Base-by-base conservation (phyloP, 345 rosid genomes). In the Cardamine occulta region DNA sequence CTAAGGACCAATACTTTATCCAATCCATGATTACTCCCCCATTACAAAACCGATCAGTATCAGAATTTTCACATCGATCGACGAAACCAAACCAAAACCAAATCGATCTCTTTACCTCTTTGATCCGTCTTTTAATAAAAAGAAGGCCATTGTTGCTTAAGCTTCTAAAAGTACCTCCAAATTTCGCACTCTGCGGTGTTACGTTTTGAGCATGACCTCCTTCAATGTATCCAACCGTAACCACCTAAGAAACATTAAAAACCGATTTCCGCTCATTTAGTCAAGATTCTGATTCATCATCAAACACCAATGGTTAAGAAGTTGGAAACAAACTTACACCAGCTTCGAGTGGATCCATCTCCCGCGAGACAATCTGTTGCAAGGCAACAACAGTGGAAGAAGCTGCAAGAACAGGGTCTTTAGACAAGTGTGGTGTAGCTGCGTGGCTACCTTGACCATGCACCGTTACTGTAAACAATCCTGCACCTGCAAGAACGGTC, bases 321-420 rank as follows among this genome's bases (percentile, higher is more conserved):
- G 17, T 2, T 21, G 15, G 17, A 28, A 45, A 2, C 60, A 65
- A 48, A 56, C 68, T 78, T 82, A 88, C 97, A 79, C 81, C 83
- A 26, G 91, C 83, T 31, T 88, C 85, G 1, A 88, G 90, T 18
- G 97, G 94, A 75, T 87, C 79, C 26, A 83, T 73, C 67, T 91
- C 92, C n/a, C 88, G 82, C 0, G 97, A 88, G 13, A 88, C 88
- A 52, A 91, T 86, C 79, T 86, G 93, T 66, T 88, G 97, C 49
- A 91, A 88, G 31, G 92, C 80, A 34, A 86, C 54, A 24, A 91
- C 82, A 4, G 92, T 78, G 5, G 84, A 84, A 19, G 93, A 84
- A 31, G 92, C 93, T 1, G 88, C 90, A 28, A 87, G 78, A 75
- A 91, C 83, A 6, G 97, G 90, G 55, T 91, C 93, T 63, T 69